Conservation (phyloP, 148 eudicot species). For the Dysphania ambrosioides region DNA sequence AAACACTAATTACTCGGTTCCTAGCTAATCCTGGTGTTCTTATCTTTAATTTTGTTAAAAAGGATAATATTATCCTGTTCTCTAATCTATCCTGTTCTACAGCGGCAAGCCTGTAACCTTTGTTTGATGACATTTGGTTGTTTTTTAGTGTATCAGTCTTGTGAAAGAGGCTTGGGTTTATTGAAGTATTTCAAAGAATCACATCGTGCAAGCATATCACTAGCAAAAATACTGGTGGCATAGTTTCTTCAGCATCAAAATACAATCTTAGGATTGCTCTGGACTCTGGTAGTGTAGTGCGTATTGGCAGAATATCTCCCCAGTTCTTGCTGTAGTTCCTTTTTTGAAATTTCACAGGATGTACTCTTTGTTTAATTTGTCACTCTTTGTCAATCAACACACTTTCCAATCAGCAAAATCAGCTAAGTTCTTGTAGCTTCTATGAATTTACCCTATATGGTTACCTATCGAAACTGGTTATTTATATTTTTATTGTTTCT, state of each 20-base stretch:
- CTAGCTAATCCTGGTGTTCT: too few relatives aligned
- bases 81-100: too few relatives aligned
- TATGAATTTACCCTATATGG: neutral
- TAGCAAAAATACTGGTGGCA: neutral
- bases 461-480: neutral
- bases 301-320: neutral
- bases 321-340: neutral
- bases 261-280: neutral
- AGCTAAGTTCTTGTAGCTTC: neutral
- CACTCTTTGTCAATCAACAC: neutral
- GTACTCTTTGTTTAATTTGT: neutral
- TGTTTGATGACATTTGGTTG: neutral
- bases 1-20: too few relatives aligned
- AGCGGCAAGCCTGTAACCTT: conserved; percentile 5
- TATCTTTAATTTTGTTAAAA: too few relatives aligned
- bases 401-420: neutral
- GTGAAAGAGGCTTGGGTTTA: neutral
- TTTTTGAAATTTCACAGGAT: neutral
- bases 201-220: neutral
- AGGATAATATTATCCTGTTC: too few relatives aligned
- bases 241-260: neutral
- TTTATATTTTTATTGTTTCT: neutral
- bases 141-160: neutral
- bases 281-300: too few relatives aligned
- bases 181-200: neutral